A percentile compares a stretch with the other conserved stretches of the same genome.
phyloP scores from a whole-genome alignment of 228 moss, liverwort and hornwort genomes.

The Sphagnum magellanicum region DNA sequence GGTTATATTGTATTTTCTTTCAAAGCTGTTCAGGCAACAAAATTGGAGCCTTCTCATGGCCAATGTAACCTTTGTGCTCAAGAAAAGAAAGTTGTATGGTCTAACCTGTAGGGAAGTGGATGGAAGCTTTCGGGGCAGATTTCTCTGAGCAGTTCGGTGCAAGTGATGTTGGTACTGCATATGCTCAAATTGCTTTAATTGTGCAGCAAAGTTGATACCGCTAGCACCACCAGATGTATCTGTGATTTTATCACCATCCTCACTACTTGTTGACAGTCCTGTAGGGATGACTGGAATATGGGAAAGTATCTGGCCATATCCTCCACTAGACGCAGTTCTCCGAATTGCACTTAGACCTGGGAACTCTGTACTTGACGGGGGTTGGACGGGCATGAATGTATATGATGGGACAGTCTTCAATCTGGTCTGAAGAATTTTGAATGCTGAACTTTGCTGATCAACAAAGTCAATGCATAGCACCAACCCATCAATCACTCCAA shows the following conservation, averaged over 20 bases:
- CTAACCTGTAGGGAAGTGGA: constrained; percentile 32
- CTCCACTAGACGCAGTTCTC: constrained; percentile 66
- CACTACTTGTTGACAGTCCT: constrained; percentile 26
- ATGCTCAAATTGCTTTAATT: constrained; percentile 67
- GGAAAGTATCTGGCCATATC: constrained; percentile 65
- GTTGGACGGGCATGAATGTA: constrained; percentile 45
- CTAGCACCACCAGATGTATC: constrained; percentile 49
- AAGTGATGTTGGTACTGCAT: constrained; percentile 76
- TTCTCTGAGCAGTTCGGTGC: constrained; percentile 45
- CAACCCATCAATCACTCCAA: background rate
- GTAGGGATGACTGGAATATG: constrained; percentile 49
- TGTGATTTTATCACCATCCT: constrained; percentile 45
- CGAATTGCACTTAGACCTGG: constrained; percentile 47
- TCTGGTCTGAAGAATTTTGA: constrained; percentile 78
- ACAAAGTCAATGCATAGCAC: background rate
- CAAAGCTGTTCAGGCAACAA: background rate
- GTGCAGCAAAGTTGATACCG: constrained; percentile 56
- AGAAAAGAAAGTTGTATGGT: background rate
- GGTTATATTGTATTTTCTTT: background rate
- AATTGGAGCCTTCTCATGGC: no score
- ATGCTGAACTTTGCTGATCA: constrained; percentile 83
- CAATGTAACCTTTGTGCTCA: background rate
- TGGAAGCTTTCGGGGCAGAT: constrained; percentile 49
- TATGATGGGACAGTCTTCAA: constrained; percentile 72
- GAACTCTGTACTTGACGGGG: constrained; percentile 28